These are phyloP conservation scores for Lecanicillium sp. DNA, from an alignment of 2,329 filamentous ascomycete species.

Conservation along the genomic window DNA sequence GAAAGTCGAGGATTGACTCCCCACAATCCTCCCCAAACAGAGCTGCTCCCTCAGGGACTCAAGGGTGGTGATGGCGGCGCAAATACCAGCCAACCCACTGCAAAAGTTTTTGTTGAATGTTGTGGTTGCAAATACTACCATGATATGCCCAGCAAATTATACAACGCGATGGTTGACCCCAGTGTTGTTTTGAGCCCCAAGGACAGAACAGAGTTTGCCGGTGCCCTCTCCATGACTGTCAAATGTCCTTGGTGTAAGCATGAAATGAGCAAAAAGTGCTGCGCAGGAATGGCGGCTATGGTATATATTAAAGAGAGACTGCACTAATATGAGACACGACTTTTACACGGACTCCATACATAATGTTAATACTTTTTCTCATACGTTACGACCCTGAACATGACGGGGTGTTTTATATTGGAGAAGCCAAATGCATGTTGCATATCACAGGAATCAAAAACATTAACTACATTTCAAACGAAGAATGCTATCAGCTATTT, in stretches of 20 bases:
- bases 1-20: too few species aligned
- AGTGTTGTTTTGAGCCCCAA: slow-evolving; percentile 43
- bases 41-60: neutral
- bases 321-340: slow-evolving; percentile 25
- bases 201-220: slow-evolving; percentile 41
- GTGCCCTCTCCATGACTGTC: slow-evolving; percentile 51
- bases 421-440: too few species aligned
- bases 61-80: slow-evolving; percentile 5
- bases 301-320: slow-evolving; percentile 58
- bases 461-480: too few species aligned
- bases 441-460: too few species aligned
- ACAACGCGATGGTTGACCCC: slow-evolving; percentile 55
- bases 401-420: too few species aligned
- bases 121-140: slow-evolving; percentile 57
- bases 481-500: too few species aligned
- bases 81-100: slow-evolving; percentile 32
- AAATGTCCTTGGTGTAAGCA: slow-evolving; percentile 67
- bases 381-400: too few species aligned
- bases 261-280: slow-evolving; percentile 61
- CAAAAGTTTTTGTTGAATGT: slow-evolving; percentile 59
- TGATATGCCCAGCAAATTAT: slow-evolving; percentile 56
- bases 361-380: too few species aligned
- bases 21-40: slow-evolving; percentile 2
- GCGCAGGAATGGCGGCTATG: slow-evolving; percentile 58
- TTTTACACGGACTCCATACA: slow-evolving; percentile 1